A percentile compares a stretch with the other conserved stretches of the same genome.
phyloP scores from a whole-genome alignment of 208 protist genomes.

The Acanthamoeba castellanii region DNA sequence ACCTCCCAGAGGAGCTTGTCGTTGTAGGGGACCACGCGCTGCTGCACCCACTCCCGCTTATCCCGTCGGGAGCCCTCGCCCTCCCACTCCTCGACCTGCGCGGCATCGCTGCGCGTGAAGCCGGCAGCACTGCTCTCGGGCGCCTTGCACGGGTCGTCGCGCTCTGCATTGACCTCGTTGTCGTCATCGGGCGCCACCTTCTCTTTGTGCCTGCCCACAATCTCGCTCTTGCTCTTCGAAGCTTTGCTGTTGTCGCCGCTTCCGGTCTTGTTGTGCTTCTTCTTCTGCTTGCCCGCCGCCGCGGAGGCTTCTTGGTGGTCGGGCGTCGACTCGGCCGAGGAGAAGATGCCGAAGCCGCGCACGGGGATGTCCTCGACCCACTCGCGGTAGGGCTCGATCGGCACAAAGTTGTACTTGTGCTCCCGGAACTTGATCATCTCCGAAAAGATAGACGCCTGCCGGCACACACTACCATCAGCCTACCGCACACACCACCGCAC shows the following conservation, averaged over 20 bases:
- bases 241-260: not conserved
- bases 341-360: not conserved
- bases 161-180: not conserved
- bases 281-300: not conserved
- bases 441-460: slow-evolving; percentile 39
- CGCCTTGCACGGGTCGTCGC: no score
- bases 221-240: not conserved
- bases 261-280: not conserved
- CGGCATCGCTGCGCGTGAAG: not conserved
- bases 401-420: slow-evolving; percentile 56
- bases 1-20: slow-evolving; percentile 20
- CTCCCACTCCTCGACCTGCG: not conserved
- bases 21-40: not conserved
- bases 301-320: not conserved
- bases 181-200: not conserved
- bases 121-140: no score
- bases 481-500: not conserved
- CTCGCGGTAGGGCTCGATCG: not conserved
- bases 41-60: not conserved
- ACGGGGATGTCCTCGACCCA: slow-evolving; percentile 20
- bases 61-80: not conserved
- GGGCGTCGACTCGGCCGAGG: not conserved
- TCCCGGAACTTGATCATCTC: slow-evolving; percentile 57
- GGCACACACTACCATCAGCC: not conserved
- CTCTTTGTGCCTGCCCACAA: not conserved